Base-by-base conservation (phyloP, 106 monocot species). In the Dendrobium nobile region DNA sequence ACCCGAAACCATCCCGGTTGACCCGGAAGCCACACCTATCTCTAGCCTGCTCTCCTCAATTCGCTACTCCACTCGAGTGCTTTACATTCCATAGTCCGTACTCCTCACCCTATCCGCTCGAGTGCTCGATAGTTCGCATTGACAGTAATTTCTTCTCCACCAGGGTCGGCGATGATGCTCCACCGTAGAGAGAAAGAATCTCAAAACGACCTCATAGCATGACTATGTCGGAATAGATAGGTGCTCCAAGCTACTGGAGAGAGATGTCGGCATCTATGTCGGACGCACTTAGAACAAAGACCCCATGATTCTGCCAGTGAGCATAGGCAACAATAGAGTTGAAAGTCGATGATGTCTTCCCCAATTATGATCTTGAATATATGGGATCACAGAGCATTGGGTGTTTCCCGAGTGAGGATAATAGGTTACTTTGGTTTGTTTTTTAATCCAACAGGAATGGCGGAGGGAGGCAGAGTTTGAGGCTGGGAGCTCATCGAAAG, bases 381-480 rank as follows among this genome's bases (percentile, higher is more conserved):
- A 48, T 82, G 82, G 24, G 86, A 72, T 20, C 82, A 74, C 28
- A 86, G 79, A 3, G 86, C 8, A 18, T 73, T 51, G n/a, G 82
- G 73, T 9, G 31, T 4, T 1, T 87, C 87, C 3, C 58, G 17
- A 24, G 85, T 83, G 47, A 82, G 59, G 48, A 81, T 65, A 1
- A 80, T 72, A 17, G 90, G 85, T 0, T 83, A 87, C 79, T 87
- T 90, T 16, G 85, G 87, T 72, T 77, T 82, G 79, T 90, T 90
- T 74, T 87, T 90, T 42, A 87, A 90, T 3, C 90, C 87, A 74
- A 75, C 85, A 0, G 89, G 89, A 82, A 26, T 84, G 79, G 0
- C 13, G 51, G 51, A 1, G 51, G 13, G 51, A 51, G 51, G 51
- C 3, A 2, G 51, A 51, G 51, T 51, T 51, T 11, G 51, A 51